Conservation (phyloP, 2,329 filamentous ascomycete species). For the Ophiostoma himal-ulmi region DNA sequence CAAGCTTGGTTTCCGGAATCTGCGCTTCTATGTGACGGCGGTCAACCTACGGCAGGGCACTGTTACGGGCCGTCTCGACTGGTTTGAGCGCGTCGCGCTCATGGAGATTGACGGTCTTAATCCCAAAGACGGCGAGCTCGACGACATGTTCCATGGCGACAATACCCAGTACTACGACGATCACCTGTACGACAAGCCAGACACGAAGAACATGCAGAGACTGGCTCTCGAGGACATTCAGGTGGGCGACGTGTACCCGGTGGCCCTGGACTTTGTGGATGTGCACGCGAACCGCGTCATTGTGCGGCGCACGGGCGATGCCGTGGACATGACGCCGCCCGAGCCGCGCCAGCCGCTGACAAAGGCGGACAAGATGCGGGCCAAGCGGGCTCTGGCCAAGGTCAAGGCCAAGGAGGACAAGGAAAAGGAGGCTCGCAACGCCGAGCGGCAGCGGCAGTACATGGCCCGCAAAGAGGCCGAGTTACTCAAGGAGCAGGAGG, state of each 20-base stretch:
- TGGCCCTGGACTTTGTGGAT: slow-evolving; percentile 50
- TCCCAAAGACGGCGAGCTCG: neutral
- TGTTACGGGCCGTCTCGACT: slow-evolving; percentile 43
- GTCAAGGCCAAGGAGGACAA: neutral
- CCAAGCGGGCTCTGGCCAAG: neutral
- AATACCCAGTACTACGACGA: neutral
- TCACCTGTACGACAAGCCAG: neutral
- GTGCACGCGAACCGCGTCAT: slow-evolving; percentile 42
- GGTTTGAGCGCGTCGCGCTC: slow-evolving; percentile 44
- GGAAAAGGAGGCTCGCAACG: neutral
- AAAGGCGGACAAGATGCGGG: neutral
- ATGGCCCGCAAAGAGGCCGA: neutral
- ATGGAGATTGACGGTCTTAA: slow-evolving; percentile 38
- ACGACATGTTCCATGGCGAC: neutral
- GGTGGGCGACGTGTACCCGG: slow-evolving; percentile 50
- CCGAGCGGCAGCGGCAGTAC: neutral
- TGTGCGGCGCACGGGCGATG: slow-evolving; percentile 34
- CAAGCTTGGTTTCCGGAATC: slow-evolving; percentile 37
- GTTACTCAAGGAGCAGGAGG: neutral
- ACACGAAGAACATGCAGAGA: neutral
- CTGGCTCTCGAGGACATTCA: slow-evolving; percentile 39
- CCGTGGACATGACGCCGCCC: neutral
- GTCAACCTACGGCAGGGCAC: slow-evolving; percentile 31
- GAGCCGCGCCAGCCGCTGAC: neutral
- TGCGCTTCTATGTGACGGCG: slow-evolving; percentile 44